These are phyloP conservation scores for Trypanosoma congolense DNA, from an alignment of 208 protist genomes.

Conservation along the genomic window DNA sequence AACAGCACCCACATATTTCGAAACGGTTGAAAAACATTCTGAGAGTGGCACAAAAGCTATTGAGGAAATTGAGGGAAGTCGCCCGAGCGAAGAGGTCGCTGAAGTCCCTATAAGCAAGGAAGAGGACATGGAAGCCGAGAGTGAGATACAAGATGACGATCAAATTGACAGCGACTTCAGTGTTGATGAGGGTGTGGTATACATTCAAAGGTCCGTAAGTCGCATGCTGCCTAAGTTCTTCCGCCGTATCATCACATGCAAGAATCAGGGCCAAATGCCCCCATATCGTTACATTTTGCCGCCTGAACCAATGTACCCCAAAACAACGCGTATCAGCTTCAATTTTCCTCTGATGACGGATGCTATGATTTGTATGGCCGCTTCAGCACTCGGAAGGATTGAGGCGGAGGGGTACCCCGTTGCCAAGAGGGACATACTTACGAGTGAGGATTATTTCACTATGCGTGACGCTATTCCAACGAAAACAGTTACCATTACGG, in stretches of 20 bases:
- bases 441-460: conserved; percentile 24
- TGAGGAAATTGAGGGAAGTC: too few species aligned
- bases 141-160: conserved; percentile 6
- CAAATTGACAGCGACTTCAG: conserved; percentile 30
- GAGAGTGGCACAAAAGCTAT: too few species aligned
- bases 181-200: conserved; percentile 40
- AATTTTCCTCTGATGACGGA: conserved; percentile 61
- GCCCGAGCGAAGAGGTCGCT: background rate
- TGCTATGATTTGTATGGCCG: conserved; percentile 59
- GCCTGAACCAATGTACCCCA: conserved; percentile 74
- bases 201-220: conserved; percentile 52
- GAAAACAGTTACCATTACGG: conserved; percentile 44
- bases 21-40: too few species aligned
- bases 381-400: too few species aligned
- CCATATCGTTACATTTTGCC: conserved; percentile 72
- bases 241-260: conserved; percentile 46
- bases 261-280: conserved; percentile 40
- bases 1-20: too few species aligned
- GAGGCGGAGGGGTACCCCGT: too few species aligned
- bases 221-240: conserved; percentile 59
- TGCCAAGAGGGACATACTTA: conserved; percentile 4
- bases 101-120: too few species aligned
- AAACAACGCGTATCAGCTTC: conserved; percentile 42
- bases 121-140: too few species aligned
- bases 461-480: conserved; percentile 45